Evolutionary conservation across 768 basidiomycete species (phyloP), one percentile per base, ranked within the genome.

Genomic region (Tylopilus rubrobrunneus): DNA sequence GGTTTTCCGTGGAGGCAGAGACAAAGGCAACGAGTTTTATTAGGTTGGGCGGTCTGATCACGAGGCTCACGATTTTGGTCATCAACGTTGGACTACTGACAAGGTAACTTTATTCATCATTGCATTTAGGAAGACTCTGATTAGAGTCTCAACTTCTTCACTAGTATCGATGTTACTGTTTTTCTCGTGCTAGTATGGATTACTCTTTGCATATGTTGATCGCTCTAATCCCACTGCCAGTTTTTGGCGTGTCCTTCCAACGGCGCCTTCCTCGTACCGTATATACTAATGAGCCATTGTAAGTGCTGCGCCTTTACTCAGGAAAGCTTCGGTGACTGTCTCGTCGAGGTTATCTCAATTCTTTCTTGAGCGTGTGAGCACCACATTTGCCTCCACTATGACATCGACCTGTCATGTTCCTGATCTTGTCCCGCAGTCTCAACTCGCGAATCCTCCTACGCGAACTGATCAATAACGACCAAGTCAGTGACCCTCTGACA

Each of bases 211-310:
- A 34, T 7, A 17, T 9, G 14, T 40, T 4, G 25, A 33, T 40
- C 19, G 36, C 23, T n/a, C 40, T 64, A 23, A 67, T 11, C 4
- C 29, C 25, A 11, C 12, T 14, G 5, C 14, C 39, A 72, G 71
- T 72, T 72, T 57, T 56, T 72, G 46, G 62, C 57, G n/a, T 73
- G 71, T 46, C 71, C 71, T 5, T 55, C 52, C 37, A 73, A 74
- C 28, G 71, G 71, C 31, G 62, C 62, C 2, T 73, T 73, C 42
- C 69, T 73, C 34, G 62, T 73, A 10, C 71, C 71, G 0, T 73
- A 73, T 49, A 69, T 73, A 49, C 67, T 73, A 6, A 71, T 73
- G 63, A 73, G 72, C 29, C 71, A 73, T 50, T 73, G 71, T 68
- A 33, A 42, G 72, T 42, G 36, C 7, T 21, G 2, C 8, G 1